Base-by-base conservation (phyloP, 1,139 yeast genomes). In the Lodderomyces margitis region DNA sequence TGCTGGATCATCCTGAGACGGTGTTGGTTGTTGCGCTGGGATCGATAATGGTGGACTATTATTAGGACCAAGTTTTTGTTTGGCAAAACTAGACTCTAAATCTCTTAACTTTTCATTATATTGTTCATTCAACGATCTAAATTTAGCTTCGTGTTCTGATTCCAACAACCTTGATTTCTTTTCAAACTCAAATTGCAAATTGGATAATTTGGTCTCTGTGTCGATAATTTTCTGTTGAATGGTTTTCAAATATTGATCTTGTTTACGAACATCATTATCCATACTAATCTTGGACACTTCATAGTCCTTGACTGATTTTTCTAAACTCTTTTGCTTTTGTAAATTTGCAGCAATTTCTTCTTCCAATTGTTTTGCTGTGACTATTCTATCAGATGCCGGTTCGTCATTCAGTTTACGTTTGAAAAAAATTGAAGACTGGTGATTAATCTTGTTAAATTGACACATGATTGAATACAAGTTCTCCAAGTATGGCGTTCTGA, bases 401-500 rank as follows among this genome's bases (percentile, higher is more conserved):
- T 37, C 39, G 25, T 36, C 34, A 3, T 17, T 36, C 17, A 37
- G 31, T 33, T 50, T 60, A 46, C 75, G 58, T 27, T 53, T 50
- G 50, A 71, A 71, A 43, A 71, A 69, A 2, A 68, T 46, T 11
- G 72, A 62, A n/a, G 56, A 47, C 5, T 51, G 54, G 8, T 50
- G 49, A 54, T 81, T 83, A 38, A 81, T 59, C 49, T 74, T 78
- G 43, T 72, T 73, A 44, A 73, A 74, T 57, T 86, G 95, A 51
- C 87, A 81, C 71, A 87, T 69, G 45, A 83, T 77, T 2, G 96
- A 88, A 59, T 87, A 89, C 45, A 87, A 67, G 54, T 87, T 87
- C 62, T 89, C 97, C 61, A 89, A 72, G 58, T 89, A 89, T 3
- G 97, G 96, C 1, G 96, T 87, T 58, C 87, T 83, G 42, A 88